A percentile compares a stretch with the other conserved stretches of the same genome.
Conservation (phyloP, 257 asterid genomes). For the Nicotiana paniculata region DNA sequence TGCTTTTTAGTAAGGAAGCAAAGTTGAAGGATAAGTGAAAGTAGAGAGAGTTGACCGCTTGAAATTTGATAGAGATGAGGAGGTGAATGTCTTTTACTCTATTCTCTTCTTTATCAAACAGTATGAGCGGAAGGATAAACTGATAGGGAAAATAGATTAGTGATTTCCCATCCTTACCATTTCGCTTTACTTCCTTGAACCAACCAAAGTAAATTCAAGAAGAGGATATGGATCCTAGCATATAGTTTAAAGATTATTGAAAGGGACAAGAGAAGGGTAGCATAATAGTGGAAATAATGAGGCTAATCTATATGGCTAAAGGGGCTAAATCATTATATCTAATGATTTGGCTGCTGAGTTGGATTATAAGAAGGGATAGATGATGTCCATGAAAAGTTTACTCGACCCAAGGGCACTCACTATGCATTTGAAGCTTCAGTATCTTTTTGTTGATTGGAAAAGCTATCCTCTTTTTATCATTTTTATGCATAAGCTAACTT, state of each 20-base stretch:
- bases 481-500: background rate
- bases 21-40: background rate
- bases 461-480: background rate
- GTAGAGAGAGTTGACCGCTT: background rate
- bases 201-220: background rate
- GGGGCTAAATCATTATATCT: background rate
- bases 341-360: background rate
- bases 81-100: slow-evolving; percentile 1
- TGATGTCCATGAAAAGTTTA: background rate
- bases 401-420: background rate
- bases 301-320: background rate
- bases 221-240: background rate
- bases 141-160: background rate
- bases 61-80: background rate
- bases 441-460: background rate
- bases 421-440: background rate
- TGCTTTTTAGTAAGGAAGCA: background rate
- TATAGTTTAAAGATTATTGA: background rate
- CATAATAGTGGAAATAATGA: background rate
- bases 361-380: background rate
- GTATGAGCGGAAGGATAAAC: background rate
- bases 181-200: background rate
- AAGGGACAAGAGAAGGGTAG: background rate
- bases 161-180: background rate
- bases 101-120: background rate